Evolutionary conservation across 2,329 filamentous ascomycete genomes (phyloP).

Genomic region (Ophiostoma ips): DNA sequence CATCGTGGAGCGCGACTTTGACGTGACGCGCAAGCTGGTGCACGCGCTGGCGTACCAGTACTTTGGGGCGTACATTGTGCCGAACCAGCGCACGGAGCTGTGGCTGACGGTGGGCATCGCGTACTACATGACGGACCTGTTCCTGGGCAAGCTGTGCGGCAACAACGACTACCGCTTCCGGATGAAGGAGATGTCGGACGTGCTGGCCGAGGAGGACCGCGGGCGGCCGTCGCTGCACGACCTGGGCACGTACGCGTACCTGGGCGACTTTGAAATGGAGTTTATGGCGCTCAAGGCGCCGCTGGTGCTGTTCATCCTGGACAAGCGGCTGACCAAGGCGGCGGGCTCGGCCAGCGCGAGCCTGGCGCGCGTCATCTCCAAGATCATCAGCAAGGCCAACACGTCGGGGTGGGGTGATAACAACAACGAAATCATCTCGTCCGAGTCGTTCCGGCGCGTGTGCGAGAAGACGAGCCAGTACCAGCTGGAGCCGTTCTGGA

Average conservation of each 20-base stretch:
- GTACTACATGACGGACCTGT: slow-evolving; percentile 89
- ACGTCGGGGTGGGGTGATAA: slow-evolving; percentile 25
- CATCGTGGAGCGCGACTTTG: slow-evolving; percentile 72
- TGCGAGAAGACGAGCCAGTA: slow-evolving; percentile 84
- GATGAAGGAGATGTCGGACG: slow-evolving; percentile 73
- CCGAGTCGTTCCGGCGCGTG: slow-evolving; percentile 61
- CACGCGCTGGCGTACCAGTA: slow-evolving; percentile 83
- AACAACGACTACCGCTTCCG: slow-evolving; percentile 91
- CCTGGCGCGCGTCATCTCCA: slow-evolving; percentile 69
- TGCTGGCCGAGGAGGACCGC: slow-evolving; percentile 66
- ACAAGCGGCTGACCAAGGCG: slow-evolving; percentile 78
- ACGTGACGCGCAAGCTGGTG: slow-evolving; percentile 66
- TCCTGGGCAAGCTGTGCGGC: slow-evolving; percentile 79
- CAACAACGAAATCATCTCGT: slow-evolving; percentile 59
- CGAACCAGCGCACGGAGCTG: slow-evolving; percentile 63
- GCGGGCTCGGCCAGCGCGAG: slow-evolving; percentile 60
- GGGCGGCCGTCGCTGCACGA: slow-evolving; percentile 70
- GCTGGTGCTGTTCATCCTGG: slow-evolving; percentile 83
- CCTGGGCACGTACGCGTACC: slow-evolving; percentile 60
- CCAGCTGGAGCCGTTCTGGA: slow-evolving; percentile 71
- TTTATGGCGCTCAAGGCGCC: slow-evolving; percentile 87
- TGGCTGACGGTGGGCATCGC: slow-evolving; percentile 87
- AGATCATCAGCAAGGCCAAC: slow-evolving; percentile 74
- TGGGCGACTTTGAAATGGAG: slow-evolving; percentile 75
- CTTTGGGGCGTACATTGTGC: slow-evolving; percentile 84